These are phyloP conservation scores for Cystobasidium onofrii DNA, from an alignment of 768 basidiomycete genomes.

Conservation along the genomic window DNA sequence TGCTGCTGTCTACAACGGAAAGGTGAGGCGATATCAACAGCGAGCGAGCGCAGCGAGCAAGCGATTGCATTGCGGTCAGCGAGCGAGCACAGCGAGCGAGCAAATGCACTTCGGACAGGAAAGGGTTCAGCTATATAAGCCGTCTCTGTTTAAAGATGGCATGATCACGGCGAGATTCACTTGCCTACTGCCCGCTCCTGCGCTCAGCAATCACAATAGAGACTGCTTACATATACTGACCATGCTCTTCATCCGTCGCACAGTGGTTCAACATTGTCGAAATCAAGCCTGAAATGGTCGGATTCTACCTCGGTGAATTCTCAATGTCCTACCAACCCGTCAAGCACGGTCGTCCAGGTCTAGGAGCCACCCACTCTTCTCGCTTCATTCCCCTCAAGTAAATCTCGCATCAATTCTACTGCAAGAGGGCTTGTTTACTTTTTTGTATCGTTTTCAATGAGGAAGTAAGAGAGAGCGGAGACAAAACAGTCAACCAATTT, in stretches of 20 bases:
- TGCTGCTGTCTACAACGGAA: constrained; percentile 96
- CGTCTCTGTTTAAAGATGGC: too few species aligned
- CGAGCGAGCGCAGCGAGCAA: not conserved
- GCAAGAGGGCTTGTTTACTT: not conserved
- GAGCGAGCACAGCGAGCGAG: too few species aligned
- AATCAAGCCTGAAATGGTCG: constrained; percentile 88
- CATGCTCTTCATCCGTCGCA: not conserved
- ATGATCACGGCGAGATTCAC: too few species aligned
- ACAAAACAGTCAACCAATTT: too few species aligned
- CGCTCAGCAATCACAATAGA: too few species aligned
- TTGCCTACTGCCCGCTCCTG: too few species aligned
- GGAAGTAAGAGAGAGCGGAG: too few species aligned
- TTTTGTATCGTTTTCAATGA: too few species aligned
- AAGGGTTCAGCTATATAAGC: too few species aligned
- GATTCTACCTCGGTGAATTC: constrained; percentile 93
- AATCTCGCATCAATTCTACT: not conserved
- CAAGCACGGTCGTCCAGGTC: constrained; percentile 87
- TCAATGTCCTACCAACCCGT: constrained; percentile 91
- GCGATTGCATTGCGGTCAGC: too few species aligned
- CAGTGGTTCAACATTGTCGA: constrained; percentile 30
- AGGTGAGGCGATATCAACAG: constrained; percentile 50
- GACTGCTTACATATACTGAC: not conserved
- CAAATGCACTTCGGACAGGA: too few species aligned
- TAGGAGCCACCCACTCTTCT: constrained; percentile 28
- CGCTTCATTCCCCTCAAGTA: constrained; percentile 34